phyloP scores from a whole-genome alignment of 768 basidiomycete genomes.

The Termitomyces sp. region DNA sequence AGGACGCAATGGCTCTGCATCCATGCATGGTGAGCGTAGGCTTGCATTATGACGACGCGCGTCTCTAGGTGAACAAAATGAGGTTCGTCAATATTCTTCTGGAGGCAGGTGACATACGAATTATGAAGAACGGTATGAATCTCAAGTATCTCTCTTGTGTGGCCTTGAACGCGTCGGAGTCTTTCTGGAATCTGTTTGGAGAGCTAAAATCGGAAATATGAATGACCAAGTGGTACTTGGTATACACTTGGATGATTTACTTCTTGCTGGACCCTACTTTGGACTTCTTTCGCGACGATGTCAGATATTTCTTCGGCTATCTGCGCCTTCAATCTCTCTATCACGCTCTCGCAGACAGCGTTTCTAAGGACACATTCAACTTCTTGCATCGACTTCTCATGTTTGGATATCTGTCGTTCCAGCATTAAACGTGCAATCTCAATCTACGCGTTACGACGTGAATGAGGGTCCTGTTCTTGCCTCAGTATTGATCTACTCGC shows the following conservation, averaged over 20 bases:
- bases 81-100: background rate
- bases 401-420: slow-evolving; percentile 29
- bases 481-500: slow-evolving; percentile 21
- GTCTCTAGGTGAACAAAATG: slow-evolving; percentile 27
- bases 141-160: slow-evolving; percentile 37
- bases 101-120: slow-evolving; percentile 29
- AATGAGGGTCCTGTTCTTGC: slow-evolving; percentile 4
- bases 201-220: slow-evolving; percentile 26
- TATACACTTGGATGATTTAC: slow-evolving; percentile 20
- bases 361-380: slow-evolving; percentile 27
- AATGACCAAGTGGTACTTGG: background rate
- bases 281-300: slow-evolving; percentile 29
- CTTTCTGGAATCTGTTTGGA: slow-evolving; percentile 33
- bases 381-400: slow-evolving; percentile 31
- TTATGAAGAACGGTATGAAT: slow-evolving; percentile 39
- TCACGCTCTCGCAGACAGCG: slow-evolving; percentile 35
- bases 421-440: slow-evolving; percentile 30
- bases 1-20: slow-evolving; percentile 37
- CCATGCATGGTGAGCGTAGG: slow-evolving; percentile 28
- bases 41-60: slow-evolving; percentile 37
- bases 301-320: slow-evolving; percentile 28
- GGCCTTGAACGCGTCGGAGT: slow-evolving; percentile 33
- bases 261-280: slow-evolving; percentile 36
- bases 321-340: slow-evolving; percentile 31
- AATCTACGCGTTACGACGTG: slow-evolving; percentile 26